These are phyloP conservation scores for Penstemon davidsonii DNA, from an alignment of 257 asterid species.

Conservation along the genomic window DNA sequence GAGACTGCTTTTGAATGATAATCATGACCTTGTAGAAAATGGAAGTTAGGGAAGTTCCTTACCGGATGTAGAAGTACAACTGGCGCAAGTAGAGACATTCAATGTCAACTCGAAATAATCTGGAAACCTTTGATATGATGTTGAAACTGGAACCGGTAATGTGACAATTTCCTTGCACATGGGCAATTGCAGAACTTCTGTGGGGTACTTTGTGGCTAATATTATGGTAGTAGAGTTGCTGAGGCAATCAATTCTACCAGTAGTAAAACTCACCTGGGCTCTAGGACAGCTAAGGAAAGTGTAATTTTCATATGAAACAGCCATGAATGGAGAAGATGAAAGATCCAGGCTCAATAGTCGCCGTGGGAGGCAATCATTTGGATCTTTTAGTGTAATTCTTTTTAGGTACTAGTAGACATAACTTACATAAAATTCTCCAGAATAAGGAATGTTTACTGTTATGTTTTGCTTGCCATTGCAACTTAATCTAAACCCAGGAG, in stretches of 20 bases:
- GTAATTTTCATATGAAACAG: conserved; percentile 24
- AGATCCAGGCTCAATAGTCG: conserved; percentile 31
- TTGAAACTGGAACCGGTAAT: conserved; percentile 29
- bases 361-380: conserved; percentile 31
- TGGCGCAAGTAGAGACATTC: conserved; percentile 34
- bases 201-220: conserved; percentile 8
- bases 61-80: conserved; percentile 40
- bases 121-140: neutral
- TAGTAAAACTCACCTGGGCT: neutral
- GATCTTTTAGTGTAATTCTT: conserved; percentile 28
- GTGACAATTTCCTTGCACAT: conserved; percentile 21
- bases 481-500: conserved; percentile 5
- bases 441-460: conserved; percentile 28
- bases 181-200: neutral
- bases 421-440: conserved; percentile 34
- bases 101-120: conserved; percentile 32
- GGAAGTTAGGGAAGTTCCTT: conserved; percentile 17
- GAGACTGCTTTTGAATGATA: conserved; percentile 8
- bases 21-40: neutral
- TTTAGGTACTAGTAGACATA: conserved; percentile 21
- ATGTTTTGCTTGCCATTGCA: conserved; percentile 27
- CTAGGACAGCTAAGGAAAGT: conserved; percentile 35
- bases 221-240: conserved; percentile 38
- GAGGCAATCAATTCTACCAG: conserved; percentile 22
- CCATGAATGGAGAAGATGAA: conserved; percentile 29